Evolutionary conservation across 2,329 filamentous ascomycete species (phyloP).

Genomic region (Penicillium vulpinum): DNA sequence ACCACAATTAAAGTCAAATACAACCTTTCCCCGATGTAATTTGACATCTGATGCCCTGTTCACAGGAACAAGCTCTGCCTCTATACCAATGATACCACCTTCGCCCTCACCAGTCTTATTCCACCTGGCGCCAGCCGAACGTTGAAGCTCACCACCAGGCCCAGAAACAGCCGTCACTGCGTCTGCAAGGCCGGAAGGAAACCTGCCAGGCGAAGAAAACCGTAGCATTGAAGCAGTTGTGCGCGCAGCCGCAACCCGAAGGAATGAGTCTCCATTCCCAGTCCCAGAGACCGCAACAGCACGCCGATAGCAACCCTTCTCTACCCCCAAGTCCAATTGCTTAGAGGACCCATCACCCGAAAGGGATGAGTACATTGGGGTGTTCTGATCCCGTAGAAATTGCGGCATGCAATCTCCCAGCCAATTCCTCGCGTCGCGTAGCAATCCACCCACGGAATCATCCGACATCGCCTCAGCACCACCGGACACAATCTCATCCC

Average conservation of each 20-base stretch:
- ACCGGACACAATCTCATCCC: conserved; percentile 48
- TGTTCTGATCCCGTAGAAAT: not conserved
- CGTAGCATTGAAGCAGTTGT: conserved; percentile 72
- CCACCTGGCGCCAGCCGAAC: conserved; percentile 73
- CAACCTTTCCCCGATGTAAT: conserved; percentile 50
- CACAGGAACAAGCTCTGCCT: conserved; percentile 56
- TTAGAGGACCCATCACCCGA: not conserved
- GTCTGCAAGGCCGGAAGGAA: conserved; percentile 47
- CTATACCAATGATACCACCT: conserved; percentile 78
- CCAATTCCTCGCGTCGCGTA: conserved; percentile 6
- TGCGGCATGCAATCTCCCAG: conserved; percentile 20
- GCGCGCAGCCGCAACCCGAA: conserved; percentile 68
- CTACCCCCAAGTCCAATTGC: conserved; percentile 1
- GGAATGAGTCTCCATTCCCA: conserved; percentile 85
- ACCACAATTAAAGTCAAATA: conserved; percentile 80
- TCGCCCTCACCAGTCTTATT: conserved; percentile 72
- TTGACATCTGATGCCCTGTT: conserved; percentile 44
- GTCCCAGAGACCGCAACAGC: conserved; percentile 70
- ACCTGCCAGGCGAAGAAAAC: conserved; percentile 52
- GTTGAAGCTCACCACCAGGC: conserved; percentile 69
- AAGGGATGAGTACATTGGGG: conserved; percentile 5
- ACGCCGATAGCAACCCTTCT: conserved; percentile 23
- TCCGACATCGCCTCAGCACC: not conserved
- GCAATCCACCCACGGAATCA: not conserved
- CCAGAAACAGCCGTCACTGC: conserved; percentile 69